phyloP scores from a whole-genome alignment of 129 eudicot species.

The Escallonia rubra region DNA sequence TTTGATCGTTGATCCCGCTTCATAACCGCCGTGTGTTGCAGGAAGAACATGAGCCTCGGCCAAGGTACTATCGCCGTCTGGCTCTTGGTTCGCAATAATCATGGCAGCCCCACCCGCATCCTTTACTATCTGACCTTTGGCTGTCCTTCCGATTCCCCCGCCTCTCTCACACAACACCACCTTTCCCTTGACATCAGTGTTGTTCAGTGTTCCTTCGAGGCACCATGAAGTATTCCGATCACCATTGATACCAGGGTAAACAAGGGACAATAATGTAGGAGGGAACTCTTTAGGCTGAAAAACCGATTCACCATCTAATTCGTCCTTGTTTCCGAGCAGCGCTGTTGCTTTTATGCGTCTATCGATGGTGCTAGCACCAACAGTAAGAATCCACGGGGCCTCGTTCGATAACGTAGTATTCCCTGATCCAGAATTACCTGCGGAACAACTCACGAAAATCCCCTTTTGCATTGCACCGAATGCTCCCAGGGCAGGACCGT shows the following conservation, averaged over 20 bases:
- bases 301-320: conserved; percentile 17
- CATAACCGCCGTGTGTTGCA: conserved; percentile 11
- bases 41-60: conserved; percentile 28
- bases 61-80: conserved; percentile 4
- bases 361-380: conserved; percentile 38
- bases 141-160: not conserved
- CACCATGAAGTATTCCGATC: not conserved
- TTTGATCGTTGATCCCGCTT: not conserved
- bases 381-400: conserved; percentile 47
- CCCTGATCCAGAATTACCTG: conserved; percentile 28
- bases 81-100: conserved; percentile 12
- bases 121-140: conserved; percentile 19
- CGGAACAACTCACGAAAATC: conserved; percentile 26
- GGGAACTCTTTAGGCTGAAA: conserved; percentile 17
- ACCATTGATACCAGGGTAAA: conserved; percentile 3
- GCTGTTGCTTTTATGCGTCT: conserved; percentile 15
- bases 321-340: conserved; percentile 16
- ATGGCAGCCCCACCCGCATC: conserved; percentile 34
- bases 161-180: conserved; percentile 18
- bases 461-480: conserved; percentile 28
- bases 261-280: not conserved
- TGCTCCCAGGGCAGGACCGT: conserved; percentile 23
- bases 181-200: conserved; percentile 12
- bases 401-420: conserved; percentile 19
- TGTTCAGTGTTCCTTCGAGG: conserved; percentile 4